These are phyloP conservation scores for Venturia oleaginea DNA, from an alignment of 2,329 filamentous ascomycete genomes.

Conservation along the genomic window DNA sequence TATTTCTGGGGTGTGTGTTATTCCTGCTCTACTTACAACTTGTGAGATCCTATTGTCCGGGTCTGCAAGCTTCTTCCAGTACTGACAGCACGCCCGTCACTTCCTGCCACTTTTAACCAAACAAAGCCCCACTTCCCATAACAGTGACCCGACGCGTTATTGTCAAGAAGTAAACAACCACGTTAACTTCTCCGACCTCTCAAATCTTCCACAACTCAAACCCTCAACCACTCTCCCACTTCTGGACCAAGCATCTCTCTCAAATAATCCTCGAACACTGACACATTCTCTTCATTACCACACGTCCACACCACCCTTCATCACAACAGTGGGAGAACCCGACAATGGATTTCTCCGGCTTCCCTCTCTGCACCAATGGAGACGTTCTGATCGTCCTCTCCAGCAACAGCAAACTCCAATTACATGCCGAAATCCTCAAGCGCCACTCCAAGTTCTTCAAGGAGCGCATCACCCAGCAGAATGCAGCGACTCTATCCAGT, in stretches of 20 bases:
- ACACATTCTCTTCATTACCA: background rate
- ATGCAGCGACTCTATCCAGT: slow-evolving; percentile 22
- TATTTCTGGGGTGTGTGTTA: no score
- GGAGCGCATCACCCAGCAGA: slow-evolving; percentile 23
- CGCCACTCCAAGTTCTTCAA: slow-evolving; percentile 24
- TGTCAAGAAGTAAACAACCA: background rate
- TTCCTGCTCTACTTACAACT: background rate
- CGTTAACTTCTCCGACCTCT: slow-evolving; percentile 1
- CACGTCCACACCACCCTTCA: background rate
- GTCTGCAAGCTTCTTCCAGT: background rate
- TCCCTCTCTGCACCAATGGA: slow-evolving; percentile 18
- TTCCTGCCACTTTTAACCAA: background rate
- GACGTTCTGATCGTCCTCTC: slow-evolving; percentile 27
- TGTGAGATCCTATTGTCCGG: background rate
- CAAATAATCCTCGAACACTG: background rate
- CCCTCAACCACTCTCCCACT: background rate
- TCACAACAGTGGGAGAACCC: background rate
- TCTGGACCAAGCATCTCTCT: background rate
- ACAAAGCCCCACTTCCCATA: background rate
- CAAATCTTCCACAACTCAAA: slow-evolving; percentile 5
- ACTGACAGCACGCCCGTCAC: background rate
- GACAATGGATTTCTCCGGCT: slow-evolving; percentile 10
- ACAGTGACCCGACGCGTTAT: slow-evolving; percentile 2
- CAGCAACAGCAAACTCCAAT: slow-evolving; percentile 23
- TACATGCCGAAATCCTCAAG: slow-evolving; percentile 26